phyloP scores from a whole-genome alignment of 2,329 filamentous ascomycete species.

The Calonectria pteridis region DNA sequence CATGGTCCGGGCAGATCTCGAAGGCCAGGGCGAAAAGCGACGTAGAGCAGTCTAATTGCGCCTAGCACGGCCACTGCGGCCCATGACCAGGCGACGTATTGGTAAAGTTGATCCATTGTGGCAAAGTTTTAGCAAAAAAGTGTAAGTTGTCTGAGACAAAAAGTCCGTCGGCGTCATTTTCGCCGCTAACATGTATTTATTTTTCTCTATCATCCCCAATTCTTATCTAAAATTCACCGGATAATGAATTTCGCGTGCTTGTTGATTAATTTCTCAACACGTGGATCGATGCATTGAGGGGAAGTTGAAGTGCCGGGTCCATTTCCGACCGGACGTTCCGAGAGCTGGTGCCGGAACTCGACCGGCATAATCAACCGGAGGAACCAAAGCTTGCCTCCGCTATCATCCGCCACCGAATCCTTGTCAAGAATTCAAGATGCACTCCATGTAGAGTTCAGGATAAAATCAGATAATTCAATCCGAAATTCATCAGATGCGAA shows the following conservation, averaged over 20 bases:
- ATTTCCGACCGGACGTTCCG: neutral
- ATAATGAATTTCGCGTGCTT: neutral
- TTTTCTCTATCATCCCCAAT: neutral
- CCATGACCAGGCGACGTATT: neutral
- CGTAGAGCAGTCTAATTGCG: neutral
- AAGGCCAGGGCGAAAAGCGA: neutral
- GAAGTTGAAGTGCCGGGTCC: neutral
- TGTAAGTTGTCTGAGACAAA: neutral
- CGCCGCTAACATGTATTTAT: neutral
- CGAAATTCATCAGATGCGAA: neutral
- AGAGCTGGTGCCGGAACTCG: neutral
- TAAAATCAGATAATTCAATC: no score
- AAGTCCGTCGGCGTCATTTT: neutral
- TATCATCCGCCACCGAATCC: neutral
- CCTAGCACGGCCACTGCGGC: neutral
- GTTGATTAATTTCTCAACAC: neutral
- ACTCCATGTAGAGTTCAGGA: neutral
- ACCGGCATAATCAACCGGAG: neutral
- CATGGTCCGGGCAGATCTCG: neutral
- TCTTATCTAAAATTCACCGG: neutral
- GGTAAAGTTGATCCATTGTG: neutral
- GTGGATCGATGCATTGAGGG: neutral
- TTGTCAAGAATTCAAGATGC: neutral
- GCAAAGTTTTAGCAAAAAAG: neutral
- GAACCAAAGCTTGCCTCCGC: neutral